phyloP scores from a whole-genome alignment of 345 rosid species.

The Aquilaria yunnanensis region DNA sequence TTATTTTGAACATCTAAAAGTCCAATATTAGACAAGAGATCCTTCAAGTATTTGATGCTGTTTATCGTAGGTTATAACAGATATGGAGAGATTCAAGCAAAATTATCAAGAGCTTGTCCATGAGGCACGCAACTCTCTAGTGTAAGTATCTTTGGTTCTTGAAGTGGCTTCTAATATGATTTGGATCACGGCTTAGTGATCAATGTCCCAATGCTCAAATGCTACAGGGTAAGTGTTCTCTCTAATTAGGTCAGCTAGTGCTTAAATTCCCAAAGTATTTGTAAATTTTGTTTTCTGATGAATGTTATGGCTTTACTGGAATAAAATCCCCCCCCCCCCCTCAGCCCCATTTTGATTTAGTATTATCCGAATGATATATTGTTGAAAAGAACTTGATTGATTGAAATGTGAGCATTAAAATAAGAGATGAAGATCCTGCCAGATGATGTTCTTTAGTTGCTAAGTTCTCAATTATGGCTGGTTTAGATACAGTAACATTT shows the following conservation, averaged over 20 bases:
- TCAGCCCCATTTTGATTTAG: too few relatives aligned
- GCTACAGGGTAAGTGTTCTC: not conserved
- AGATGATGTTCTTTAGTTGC: too few relatives aligned
- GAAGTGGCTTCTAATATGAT: conserved; percentile 9
- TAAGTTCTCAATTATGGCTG: too few relatives aligned
- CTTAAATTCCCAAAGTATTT: conserved; percentile 1
- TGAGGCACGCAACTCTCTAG: conserved; percentile 43
- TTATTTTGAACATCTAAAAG: too few relatives aligned
- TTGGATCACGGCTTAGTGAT: not conserved
- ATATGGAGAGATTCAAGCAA: conserved; percentile 84
- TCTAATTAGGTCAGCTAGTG: not conserved
- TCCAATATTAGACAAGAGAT: not conserved
- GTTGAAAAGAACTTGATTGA: too few relatives aligned
- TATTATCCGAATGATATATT: too few relatives aligned
- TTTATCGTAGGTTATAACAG: conserved; percentile 54
- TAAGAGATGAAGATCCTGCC: too few relatives aligned
- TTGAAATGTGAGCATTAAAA: too few relatives aligned
- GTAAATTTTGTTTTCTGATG: not conserved
- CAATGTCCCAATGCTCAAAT: not conserved
- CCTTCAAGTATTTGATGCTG: conserved; percentile 4
- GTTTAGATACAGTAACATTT: too few relatives aligned
- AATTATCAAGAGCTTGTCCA: conserved; percentile 38
- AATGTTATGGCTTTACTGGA: not conserved
- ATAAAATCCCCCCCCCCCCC: too few relatives aligned
- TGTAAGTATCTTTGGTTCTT: conserved; percentile 28